Conservation (phyloP, 768 basidiomycete genomes). For the Lactarius hatsudake region DNA sequence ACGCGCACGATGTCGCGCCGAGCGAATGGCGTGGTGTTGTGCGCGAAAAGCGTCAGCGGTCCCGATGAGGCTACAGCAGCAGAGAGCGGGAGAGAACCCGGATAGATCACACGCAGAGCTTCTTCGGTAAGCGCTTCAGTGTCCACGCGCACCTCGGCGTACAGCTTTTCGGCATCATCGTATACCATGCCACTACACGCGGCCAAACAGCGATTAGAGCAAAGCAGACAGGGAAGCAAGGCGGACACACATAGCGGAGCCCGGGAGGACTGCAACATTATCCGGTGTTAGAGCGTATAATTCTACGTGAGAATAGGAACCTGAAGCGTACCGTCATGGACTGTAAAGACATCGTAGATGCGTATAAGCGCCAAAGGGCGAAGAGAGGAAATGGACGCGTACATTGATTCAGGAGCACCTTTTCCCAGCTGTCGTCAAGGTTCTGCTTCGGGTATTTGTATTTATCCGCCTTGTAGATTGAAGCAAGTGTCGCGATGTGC, state of each 20-base stretch:
- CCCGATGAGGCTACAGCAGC: constrained; percentile 36
- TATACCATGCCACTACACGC: constrained; percentile 86
- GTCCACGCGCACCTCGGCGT: constrained; percentile 69
- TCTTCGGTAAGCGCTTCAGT: constrained; percentile 69
- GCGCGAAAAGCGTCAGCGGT: constrained; percentile 53
- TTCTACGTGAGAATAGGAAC: background rate
- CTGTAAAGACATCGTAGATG: constrained; percentile 37
- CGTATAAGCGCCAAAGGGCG: background rate
- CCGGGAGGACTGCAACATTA: constrained; percentile 68
- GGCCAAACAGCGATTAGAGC: background rate
- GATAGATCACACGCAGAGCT: constrained; percentile 66
- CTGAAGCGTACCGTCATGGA: constrained; percentile 69
- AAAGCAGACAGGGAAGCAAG: constrained; percentile 13
- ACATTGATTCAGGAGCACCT: constrained; percentile 87
- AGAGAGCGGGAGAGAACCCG: constrained; percentile 42
- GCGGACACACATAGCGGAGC: constrained; percentile 72
- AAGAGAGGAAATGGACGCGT: constrained; percentile 31
- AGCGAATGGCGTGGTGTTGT: constrained; percentile 81
- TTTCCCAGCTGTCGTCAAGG: constrained; percentile 91
- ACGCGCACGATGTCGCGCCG: constrained; percentile 77
- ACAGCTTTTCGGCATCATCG: constrained; percentile 88
- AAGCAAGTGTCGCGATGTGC: constrained; percentile 83
- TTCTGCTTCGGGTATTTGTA: constrained; percentile 80
- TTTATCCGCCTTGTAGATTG: constrained; percentile 43
- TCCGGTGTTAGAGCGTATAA: background rate